These are phyloP conservation scores for Nemania serpens DNA, from an alignment of 2,329 filamentous ascomycete genomes.

Conservation along the genomic window DNA sequence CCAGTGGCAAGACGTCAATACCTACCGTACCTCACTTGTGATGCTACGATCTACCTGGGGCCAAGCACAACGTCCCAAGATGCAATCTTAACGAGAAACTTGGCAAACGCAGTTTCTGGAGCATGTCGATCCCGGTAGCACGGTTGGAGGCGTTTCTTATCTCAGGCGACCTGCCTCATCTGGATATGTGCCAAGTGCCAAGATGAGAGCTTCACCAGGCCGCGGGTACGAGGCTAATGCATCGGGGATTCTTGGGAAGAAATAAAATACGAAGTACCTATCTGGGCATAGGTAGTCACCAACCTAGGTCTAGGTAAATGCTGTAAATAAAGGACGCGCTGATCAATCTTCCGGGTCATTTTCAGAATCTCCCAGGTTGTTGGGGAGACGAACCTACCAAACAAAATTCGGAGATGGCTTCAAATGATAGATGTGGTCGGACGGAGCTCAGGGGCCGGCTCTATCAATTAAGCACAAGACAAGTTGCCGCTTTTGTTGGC, in stretches of 20 bases:
- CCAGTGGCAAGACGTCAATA: not conserved
- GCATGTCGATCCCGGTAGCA: slow-evolving; percentile 1
- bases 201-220: slow-evolving; percentile 2
- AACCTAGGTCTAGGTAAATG: too few relatives aligned
- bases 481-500: too few relatives aligned
- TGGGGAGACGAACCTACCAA: too few relatives aligned
- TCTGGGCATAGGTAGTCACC: too few relatives aligned
- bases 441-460: too few relatives aligned
- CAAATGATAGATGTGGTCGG: too few relatives aligned
- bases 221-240: not conserved
- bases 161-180: slow-evolving; percentile 22
- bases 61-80: slow-evolving; percentile 2
- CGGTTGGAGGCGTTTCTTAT: slow-evolving; percentile 19
- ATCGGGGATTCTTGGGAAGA: not conserved
- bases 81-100: slow-evolving; percentile 14
- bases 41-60: not conserved
- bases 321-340: too few relatives aligned
- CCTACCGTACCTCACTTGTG: not conserved
- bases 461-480: too few relatives aligned
- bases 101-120: slow-evolving; percentile 2
- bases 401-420: too few relatives aligned
- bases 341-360: too few relatives aligned
- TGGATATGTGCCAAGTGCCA: slow-evolving; percentile 18
- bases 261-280: too few relatives aligned
- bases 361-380: too few relatives aligned